A percentile compares a stretch with the other conserved stretches of the same genome.
These are phyloP conservation scores for Lachnellula subtilissima DNA, from an alignment of 2,329 filamentous ascomycete genomes.

Conservation along the genomic window DNA sequence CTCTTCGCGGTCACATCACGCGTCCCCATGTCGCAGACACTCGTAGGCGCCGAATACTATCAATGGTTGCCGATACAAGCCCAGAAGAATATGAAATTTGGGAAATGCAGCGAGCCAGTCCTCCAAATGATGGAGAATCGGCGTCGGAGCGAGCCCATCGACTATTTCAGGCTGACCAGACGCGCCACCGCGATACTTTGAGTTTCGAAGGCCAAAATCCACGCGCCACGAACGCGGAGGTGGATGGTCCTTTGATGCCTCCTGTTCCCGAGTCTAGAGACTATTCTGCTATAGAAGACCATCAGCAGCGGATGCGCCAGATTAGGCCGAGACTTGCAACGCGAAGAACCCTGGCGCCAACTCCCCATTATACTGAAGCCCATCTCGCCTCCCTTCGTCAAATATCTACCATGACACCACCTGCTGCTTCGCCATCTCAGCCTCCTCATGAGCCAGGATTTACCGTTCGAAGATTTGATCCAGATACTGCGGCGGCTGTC, in stretches of 20 bases:
- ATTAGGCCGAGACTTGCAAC: conserved; percentile 18
- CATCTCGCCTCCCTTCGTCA: conserved; percentile 17
- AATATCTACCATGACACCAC: neutral
- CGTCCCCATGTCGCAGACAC: conserved; percentile 14
- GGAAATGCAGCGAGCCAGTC: conserved; percentile 10
- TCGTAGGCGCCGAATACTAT: conserved; percentile 22
- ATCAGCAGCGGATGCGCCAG: conserved; percentile 16
- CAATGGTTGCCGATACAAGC: conserved; percentile 10
- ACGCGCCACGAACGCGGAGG: conserved; percentile 9
- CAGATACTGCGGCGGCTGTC: neutral
- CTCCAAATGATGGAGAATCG: conserved; percentile 6
- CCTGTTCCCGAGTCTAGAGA: conserved; percentile 29
- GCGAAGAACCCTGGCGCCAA: conserved; percentile 17
- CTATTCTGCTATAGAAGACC: conserved; percentile 19
- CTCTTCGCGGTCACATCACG: conserved; percentile 16
- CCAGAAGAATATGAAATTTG: conserved; percentile 16
- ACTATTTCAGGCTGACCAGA: conserved; percentile 18
- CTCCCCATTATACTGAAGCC: conserved; percentile 22
- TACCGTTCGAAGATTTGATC: neutral
- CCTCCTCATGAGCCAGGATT: neutral
- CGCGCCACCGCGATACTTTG: conserved; percentile 16
- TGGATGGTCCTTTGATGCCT: conserved; percentile 25
- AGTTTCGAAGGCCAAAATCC: conserved; percentile 19
- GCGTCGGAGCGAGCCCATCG: conserved; percentile 10
- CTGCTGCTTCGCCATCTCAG: conserved; percentile 16